Base-by-base conservation (phyloP, 352 stramenopile genomes). In the Globisporangium spiculum region DNA sequence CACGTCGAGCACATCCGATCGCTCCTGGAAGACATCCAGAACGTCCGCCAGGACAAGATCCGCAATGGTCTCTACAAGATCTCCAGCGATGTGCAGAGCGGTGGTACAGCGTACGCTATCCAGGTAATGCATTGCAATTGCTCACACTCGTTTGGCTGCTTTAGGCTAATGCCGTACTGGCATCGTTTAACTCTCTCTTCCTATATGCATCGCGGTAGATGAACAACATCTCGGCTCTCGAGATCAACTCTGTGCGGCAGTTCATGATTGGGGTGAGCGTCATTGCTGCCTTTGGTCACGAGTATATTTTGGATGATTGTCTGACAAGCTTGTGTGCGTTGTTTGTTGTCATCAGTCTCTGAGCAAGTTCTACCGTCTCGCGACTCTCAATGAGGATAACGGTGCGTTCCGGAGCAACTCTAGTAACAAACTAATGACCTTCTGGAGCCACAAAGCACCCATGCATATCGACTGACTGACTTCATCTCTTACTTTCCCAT, bases 31-130 rank as follows among this genome's bases (percentile, higher is more conserved):
- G 90, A 97, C 71, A 81, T 97, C 30, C 86, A 96, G 60, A 94
- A 96, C 60, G 75, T 96, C n/a, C 84, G 90, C 0, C 88, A 96
- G 65, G 85, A 96, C 67, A 96, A 96, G 68, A 96, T 97, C 71
- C 88, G 90, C 65, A 90, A 91, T 46, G 89, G 89, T 93, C 71
- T 97, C 26, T 85, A 86, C 67, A 81, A 86, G 48, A 95, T 97
- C 48, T 82, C 85, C 12, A 84, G 63, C 44, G 88, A 96, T 46
- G 86, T 93, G 41, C 81, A 93, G 65, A 84, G 69, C 48, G 88
- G 86, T 20, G 86, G 83, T 44, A 87, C 85, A 32, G 86, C 88
- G 27, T 88, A 84, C 46, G 88, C 85, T 30, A 89, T 95, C 72
- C 81, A 90, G 71, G 80, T 84, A 24, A 5, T 34, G 3, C 14